Evolutionary conservation across 1,284 basidiomycete species (phyloP).

Genomic region (Cryptococcus jaspeensis): DNA sequence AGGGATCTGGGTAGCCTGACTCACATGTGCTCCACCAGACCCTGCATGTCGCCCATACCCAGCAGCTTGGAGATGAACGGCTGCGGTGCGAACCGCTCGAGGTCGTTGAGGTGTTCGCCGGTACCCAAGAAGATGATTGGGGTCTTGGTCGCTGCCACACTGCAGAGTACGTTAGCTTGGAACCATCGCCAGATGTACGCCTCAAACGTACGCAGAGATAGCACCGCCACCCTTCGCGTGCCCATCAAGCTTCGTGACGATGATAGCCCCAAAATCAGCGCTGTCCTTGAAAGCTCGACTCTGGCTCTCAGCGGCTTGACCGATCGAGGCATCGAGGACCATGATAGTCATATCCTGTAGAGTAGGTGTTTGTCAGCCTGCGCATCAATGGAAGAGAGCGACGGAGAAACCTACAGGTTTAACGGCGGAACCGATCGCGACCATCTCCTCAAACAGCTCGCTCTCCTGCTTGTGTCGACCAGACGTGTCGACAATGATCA

Average conservation of each 20-base stretch:
- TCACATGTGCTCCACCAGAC: conserved; percentile 91
- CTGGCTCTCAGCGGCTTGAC: conserved; percentile 97
- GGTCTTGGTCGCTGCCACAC: conserved; percentile 96
- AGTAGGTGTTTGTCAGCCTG: not conserved
- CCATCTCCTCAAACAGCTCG: conserved; percentile 98
- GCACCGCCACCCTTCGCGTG: conserved; percentile 99
- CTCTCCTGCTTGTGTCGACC: conserved; percentile 97
- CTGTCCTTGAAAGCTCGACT: conserved; percentile 96
- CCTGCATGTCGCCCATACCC: conserved; percentile 93
- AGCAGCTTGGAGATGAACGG: conserved; percentile 97
- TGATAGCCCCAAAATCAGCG: conserved; percentile 96
- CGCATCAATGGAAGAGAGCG: not conserved
- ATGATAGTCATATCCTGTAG: conserved; percentile 77
- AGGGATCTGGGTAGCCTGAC: conserved; percentile 3
- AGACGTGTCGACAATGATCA: conserved; percentile 98
- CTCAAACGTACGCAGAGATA: conserved; percentile 80
- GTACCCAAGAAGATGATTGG: conserved; percentile 99
- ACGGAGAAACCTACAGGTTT: conserved; percentile 61
- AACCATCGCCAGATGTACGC: not conserved
- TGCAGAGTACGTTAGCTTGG: conserved; percentile 43
- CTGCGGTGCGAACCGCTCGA: conserved; percentile 92
- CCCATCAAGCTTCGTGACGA: conserved; percentile 99
- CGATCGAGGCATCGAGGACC: conserved; percentile 74
- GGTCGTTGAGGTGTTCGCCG: conserved; percentile 92
- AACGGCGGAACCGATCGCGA: conserved; percentile 89